phyloP scores from a whole-genome alignment of 345 rosid genomes.

The Salix suchowensis region DNA sequence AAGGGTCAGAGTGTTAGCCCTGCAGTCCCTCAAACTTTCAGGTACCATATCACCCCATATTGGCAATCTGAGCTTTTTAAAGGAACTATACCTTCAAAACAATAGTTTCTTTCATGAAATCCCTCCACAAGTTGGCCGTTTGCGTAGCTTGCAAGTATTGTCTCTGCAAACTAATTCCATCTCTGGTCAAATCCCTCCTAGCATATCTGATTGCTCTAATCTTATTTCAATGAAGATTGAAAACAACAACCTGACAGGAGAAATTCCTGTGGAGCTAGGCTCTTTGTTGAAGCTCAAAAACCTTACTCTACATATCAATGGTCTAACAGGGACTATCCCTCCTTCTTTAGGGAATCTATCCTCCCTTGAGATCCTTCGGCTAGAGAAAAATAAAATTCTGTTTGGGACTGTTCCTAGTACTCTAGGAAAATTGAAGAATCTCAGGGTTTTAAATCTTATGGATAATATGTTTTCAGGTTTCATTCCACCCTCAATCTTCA shows the following conservation, averaged over 20 bases:
- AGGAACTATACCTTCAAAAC: not conserved
- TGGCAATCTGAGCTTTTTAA: conserved; percentile 11
- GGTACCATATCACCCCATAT: conserved; percentile 1
- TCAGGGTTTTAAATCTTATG: not conserved
- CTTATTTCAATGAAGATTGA: not conserved
- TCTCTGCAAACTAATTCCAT: conserved; percentile 2
- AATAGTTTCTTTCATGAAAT: not conserved
- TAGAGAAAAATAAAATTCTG: not conserved
- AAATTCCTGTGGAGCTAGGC: conserved; percentile 7
- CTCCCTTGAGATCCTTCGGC: not conserved
- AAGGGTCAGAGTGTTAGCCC: not conserved
- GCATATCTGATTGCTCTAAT: not conserved
- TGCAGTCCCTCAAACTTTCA: not conserved
- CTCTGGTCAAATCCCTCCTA: conserved; percentile 2
- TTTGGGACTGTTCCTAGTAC: conserved; percentile 13
- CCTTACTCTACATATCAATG: not conserved
- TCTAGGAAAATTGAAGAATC: conserved; percentile 4
- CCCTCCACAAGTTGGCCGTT: not conserved
- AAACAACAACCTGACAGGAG: not conserved
- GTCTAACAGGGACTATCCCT: conserved; percentile 6
- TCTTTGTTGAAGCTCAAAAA: not conserved
- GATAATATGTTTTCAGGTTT: conserved; percentile 11
- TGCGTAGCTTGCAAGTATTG: not conserved
- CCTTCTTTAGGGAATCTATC: conserved; percentile 4
- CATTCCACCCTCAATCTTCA: conserved; percentile 16